phyloP scores from a whole-genome alignment of 2,329 filamentous ascomycete species.

The Penicillium sp. region DNA sequence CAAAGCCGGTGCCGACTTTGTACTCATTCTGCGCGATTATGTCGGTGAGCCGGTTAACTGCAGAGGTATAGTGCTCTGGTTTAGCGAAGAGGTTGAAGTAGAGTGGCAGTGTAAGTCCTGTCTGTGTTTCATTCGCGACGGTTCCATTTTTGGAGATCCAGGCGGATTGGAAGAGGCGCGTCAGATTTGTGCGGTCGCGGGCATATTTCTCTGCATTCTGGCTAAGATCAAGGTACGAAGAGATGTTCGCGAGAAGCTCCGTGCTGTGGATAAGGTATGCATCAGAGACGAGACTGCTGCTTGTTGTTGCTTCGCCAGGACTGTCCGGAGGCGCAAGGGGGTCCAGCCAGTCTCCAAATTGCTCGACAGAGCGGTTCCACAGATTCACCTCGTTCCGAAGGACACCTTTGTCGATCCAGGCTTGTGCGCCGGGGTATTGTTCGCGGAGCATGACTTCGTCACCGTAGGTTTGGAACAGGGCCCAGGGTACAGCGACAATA shows the following conservation, averaged over 20 bases:
- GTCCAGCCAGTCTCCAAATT: conserved; percentile 47
- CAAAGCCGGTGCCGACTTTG: conserved; percentile 39
- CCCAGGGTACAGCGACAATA: conserved; percentile 39
- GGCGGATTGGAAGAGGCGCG: conserved; percentile 32
- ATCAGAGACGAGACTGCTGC: conserved; percentile 37
- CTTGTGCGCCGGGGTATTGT: conserved; percentile 17
- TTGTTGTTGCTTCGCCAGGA: conserved; percentile 35
- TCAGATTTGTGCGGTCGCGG: conserved; percentile 20
- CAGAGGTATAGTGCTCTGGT: conserved; percentile 1
- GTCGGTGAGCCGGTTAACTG: not conserved
- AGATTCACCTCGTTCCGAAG: conserved; percentile 16
- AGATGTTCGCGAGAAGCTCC: conserved; percentile 33
- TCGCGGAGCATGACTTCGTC: conserved; percentile 36
- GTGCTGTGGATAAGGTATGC: conserved; percentile 42
- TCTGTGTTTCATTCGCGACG: conserved; percentile 36
- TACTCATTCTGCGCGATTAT: conserved; percentile 25
- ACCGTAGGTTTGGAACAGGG: conserved; percentile 36
- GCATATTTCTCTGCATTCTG: conserved; percentile 22
- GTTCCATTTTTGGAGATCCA: conserved; percentile 32
- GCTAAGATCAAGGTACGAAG: conserved; percentile 15
- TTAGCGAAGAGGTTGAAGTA: conserved; percentile 30
- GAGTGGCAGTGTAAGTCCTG: conserved; percentile 35
- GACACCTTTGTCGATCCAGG: conserved; percentile 20
- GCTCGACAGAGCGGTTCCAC: conserved; percentile 24
- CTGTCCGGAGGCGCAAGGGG: conserved; percentile 38